These are phyloP conservation scores for Saccharomycopsis fermentans DNA, from an alignment of 805 yeast genomes.

Conservation along the genomic window DNA sequence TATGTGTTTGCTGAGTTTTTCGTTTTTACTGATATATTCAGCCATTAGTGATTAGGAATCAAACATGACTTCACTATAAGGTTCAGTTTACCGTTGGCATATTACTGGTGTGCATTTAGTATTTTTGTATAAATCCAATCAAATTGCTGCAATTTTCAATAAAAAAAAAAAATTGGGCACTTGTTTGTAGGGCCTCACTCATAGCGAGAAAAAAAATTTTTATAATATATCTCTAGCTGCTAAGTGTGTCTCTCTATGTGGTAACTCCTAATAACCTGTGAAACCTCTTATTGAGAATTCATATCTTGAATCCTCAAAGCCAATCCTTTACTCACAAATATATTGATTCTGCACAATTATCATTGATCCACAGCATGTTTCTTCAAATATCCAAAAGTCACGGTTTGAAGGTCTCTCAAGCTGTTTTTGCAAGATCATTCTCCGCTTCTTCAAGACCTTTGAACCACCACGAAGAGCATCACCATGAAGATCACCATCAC, in stretches of 20 bases:
- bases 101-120: background rate
- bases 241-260: no score
- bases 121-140: background rate
- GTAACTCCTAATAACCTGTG: no score
- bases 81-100: background rate
- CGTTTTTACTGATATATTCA: no score
- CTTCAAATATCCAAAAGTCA: background rate
- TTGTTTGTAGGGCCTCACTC: background rate
- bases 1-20: no score
- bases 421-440: background rate
- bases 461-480: constrained; percentile 12
- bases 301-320: no score
- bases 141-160: constrained; percentile 1
- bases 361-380: background rate
- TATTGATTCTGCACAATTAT: background rate
- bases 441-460: background rate
- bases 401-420: background rate
- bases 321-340: no score
- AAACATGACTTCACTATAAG: no score
- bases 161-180: background rate
- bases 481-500: constrained; percentile 13
- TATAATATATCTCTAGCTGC: background rate
- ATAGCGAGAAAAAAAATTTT: background rate
- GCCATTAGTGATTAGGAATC: no score
- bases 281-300: no score